Evolutionary conservation across 2,329 filamentous ascomycete species (phyloP), one percentile per base, ranked within the genome.

Genomic region (Sporothrix pseudoabietina): DNA sequence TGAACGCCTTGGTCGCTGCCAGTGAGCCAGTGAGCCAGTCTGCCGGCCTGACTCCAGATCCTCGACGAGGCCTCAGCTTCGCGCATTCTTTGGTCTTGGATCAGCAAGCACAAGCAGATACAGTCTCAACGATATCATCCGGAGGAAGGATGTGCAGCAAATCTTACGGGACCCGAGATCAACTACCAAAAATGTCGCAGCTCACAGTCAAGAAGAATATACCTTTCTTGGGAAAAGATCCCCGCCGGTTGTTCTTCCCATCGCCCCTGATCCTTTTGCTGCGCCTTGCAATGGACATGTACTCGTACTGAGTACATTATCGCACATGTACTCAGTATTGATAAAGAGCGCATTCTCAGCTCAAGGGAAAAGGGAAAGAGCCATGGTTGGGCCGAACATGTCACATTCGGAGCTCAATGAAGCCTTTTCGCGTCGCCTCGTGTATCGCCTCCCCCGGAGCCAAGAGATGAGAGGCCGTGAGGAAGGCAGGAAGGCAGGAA

Each of bases 181-280:
- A 55, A 30, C 30, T 52, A 16, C 32, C 7, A 39, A 10, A 47
- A 69, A 70, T 70, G 52, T 22, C 14, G 35, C 49, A 57, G 52
- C 16, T 30, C 52, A 10, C 16, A n/a, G 32, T 1, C 44, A 54
- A 39, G 44, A 39, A 35, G 8, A 57, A 70, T 70, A 54, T 57
- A 32, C 52, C 68, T 47, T 10, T 55, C 35, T 70, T 70, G 49
- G 68, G 68, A 35, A 70, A 70, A 57, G 68, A 70, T 70, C 49
- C 32, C 14, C 52, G 16, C 30, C 14, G 32, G 44, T 49, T 57
- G 52, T 22, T 12, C n/a, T 8, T 22, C 19, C 63, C n/a, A 8
- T 26, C 44, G 19, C 19, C 6, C 44, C 35, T 26, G 35, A 44
- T 41, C n/a, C 39, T 68, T 32, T 32, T 16, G 16, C 32, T 69